Conservation (phyloP, 371 early-diverging fungal species). For the Mucor irregularis region DNA sequence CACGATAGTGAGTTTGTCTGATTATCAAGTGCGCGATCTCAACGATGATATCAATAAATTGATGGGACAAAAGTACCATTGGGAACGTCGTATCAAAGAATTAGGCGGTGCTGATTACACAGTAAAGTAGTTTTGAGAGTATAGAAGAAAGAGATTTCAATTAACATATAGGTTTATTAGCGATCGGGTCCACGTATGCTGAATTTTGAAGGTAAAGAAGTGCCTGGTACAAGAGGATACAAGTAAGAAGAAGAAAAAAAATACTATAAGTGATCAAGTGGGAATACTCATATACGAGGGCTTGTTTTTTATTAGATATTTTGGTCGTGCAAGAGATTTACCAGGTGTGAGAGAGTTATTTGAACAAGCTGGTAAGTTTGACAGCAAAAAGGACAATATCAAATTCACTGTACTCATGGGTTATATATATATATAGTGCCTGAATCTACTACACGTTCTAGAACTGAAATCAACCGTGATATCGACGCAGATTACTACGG, state of each 20-base stretch:
- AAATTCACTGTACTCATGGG: no score
- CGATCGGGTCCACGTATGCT: slow-evolving; percentile 75
- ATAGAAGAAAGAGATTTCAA: no score
- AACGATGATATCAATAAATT: slow-evolving; percentile 96
- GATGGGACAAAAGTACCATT: slow-evolving; percentile 87
- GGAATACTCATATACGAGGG: neutral
- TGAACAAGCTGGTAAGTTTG: slow-evolving; percentile 65
- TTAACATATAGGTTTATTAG: slow-evolving; percentile 31
- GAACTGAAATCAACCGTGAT: slow-evolving; percentile 74
- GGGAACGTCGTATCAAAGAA: slow-evolving; percentile 91
- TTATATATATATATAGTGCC: slow-evolving; percentile 27
- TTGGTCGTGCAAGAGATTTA: slow-evolving; percentile 95
- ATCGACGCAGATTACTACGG: slow-evolving; percentile 96
- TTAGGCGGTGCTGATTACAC: slow-evolving; percentile 95
- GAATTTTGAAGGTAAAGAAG: slow-evolving; percentile 87
- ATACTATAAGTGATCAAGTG: no score
- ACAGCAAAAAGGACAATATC: no score
- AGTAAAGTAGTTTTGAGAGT: no score
- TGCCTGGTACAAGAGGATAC: slow-evolving; percentile 91
- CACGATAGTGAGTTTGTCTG: slow-evolving; percentile 71
- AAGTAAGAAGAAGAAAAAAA: slow-evolving; percentile 57
- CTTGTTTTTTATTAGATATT: slow-evolving; percentile 62
- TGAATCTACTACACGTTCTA: slow-evolving; percentile 49
- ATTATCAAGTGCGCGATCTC: slow-evolving; percentile 89
- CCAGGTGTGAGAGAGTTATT: slow-evolving; percentile 95